These are phyloP conservation scores for Boletus rufocinnamomeus DNA, from an alignment of 768 basidiomycete genomes.

Conservation along the genomic window DNA sequence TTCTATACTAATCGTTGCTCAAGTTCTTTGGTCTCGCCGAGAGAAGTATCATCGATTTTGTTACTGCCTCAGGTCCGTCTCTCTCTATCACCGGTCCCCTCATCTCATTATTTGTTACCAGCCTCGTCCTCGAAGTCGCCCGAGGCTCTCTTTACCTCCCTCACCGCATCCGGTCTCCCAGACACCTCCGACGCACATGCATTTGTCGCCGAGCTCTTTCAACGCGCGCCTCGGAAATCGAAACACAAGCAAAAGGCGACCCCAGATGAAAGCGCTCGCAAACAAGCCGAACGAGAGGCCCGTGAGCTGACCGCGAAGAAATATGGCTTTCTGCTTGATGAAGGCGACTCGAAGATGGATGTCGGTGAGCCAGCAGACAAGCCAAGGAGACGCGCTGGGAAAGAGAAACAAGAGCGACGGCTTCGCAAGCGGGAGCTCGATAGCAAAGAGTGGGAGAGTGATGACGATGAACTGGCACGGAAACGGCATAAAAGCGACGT, in stretches of 20 bases:
- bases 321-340: constrained; percentile 84
- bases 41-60: constrained; percentile 81
- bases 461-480: constrained; percentile 76
- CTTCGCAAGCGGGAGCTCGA: constrained; percentile 82
- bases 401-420: constrained; percentile 62
- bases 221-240: constrained; percentile 73
- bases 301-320: constrained; percentile 68
- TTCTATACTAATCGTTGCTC: background rate
- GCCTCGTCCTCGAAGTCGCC: constrained; percentile 85
- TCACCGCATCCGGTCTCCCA: constrained; percentile 78
- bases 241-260: constrained; percentile 61
- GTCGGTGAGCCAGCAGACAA: constrained; percentile 40
- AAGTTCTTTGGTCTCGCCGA: constrained; percentile 87
- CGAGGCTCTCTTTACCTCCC: constrained; percentile 72
- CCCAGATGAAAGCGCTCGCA: constrained; percentile 47
- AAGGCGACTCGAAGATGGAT: constrained; percentile 59
- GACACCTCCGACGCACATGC: constrained; percentile 76
- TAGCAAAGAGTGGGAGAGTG: constrained; percentile 86
- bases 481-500: constrained; percentile 63
- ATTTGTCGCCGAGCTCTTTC: constrained; percentile 78
- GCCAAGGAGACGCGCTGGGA: constrained; percentile 30
- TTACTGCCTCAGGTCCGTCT: constrained; percentile 75
- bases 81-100: background rate
- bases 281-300: constrained; percentile 74
- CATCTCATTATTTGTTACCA: constrained; percentile 9